Percentiles rank a stretch among this genome's conserved stretches.
Conservation (phyloP, 1,284 basidiomycete species). For the Anthracocystis panici-leucophaei region DNA sequence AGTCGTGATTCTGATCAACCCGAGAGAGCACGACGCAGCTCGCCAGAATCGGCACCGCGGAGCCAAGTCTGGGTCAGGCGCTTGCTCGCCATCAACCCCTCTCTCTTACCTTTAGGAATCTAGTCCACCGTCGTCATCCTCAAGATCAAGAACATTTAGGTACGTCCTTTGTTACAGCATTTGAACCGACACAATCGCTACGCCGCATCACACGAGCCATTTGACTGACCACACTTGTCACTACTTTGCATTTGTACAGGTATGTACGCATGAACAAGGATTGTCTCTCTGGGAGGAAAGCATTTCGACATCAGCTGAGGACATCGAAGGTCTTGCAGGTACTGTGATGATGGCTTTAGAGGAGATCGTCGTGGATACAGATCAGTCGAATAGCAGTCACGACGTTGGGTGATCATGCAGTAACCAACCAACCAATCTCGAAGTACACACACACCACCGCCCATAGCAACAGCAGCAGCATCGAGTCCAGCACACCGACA, state of each 20-base stretch:
- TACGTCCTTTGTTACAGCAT: slow-evolving; percentile 15
- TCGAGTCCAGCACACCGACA: neutral
- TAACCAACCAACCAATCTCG: slow-evolving; percentile 14
- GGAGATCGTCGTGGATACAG: neutral
- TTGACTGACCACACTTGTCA: slow-evolving; percentile 11
- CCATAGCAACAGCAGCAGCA: slow-evolving; percentile 8
- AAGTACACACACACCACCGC: slow-evolving; percentile 12
- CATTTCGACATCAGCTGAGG: slow-evolving; percentile 30
- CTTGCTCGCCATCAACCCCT: slow-evolving; percentile 41
- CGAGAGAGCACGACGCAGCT: neutral
- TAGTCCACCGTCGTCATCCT: slow-evolving; percentile 43
- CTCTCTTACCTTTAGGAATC: slow-evolving; percentile 39
- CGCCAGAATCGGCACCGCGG: neutral
- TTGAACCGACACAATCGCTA: neutral
- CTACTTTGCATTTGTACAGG: slow-evolving; percentile 17
- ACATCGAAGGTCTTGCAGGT: slow-evolving; percentile 21
- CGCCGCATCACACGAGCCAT: neutral
- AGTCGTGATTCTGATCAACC: neutral
- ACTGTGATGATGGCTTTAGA: slow-evolving; percentile 13
- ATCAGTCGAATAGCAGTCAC: neutral
- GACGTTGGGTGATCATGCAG: slow-evolving; percentile 41
- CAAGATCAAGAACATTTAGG: slow-evolving; percentile 55
- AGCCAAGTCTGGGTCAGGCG: slow-evolving; percentile 8
- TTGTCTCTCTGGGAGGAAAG: slow-evolving; percentile 15
- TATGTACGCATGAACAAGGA: slow-evolving; percentile 30